These are phyloP conservation scores for Suillus luteus DNA, from an alignment of 768 basidiomycete species.

Conservation along the genomic window DNA sequence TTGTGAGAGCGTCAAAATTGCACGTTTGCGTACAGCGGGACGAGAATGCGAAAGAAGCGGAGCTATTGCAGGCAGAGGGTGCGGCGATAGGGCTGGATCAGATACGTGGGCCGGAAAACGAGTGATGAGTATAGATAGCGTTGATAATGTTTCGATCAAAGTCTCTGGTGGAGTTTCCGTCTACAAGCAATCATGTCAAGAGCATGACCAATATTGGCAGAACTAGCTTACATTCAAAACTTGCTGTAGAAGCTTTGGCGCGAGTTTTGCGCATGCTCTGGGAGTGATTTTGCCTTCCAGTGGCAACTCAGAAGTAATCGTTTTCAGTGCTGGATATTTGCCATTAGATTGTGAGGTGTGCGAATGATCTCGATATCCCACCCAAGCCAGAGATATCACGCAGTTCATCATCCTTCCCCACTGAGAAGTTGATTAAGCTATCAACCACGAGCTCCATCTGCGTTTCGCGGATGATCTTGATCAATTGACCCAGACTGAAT, in stretches of 20 bases:
- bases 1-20: conserved; percentile 83
- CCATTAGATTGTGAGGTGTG: conserved; percentile 4
- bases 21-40: conserved; percentile 89
- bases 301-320: conserved; percentile 89
- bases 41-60: conserved; percentile 75
- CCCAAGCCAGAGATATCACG: conserved; percentile 94
- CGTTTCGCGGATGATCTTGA: conserved; percentile 81
- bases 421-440: conserved; percentile 83
- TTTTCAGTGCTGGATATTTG: conserved; percentile 75
- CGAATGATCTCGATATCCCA: conserved; percentile 30
- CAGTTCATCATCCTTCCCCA: conserved; percentile 87
- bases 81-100: conserved; percentile 50
- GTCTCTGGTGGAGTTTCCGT: conserved; percentile 75
- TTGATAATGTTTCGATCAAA: conserved; percentile 79
- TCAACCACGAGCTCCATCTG: conserved; percentile 89
- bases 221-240: conserved; percentile 62
- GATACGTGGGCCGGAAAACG: conserved; percentile 77
- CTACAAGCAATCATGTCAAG: conserved; percentile 36
- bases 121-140: conserved; percentile 84
- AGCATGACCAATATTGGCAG: background rate
- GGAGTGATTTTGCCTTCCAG: conserved; percentile 77
- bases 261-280: conserved; percentile 80
- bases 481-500: conserved; percentile 80
- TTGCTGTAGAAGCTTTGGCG: conserved; percentile 80
- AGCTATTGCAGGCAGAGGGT: conserved; percentile 66